Percentiles rank a stretch among this genome's conserved stretches.
phyloP scores from a whole-genome alignment of 2,329 filamentous ascomycete genomes.

The Colletotrichum sp. region DNA sequence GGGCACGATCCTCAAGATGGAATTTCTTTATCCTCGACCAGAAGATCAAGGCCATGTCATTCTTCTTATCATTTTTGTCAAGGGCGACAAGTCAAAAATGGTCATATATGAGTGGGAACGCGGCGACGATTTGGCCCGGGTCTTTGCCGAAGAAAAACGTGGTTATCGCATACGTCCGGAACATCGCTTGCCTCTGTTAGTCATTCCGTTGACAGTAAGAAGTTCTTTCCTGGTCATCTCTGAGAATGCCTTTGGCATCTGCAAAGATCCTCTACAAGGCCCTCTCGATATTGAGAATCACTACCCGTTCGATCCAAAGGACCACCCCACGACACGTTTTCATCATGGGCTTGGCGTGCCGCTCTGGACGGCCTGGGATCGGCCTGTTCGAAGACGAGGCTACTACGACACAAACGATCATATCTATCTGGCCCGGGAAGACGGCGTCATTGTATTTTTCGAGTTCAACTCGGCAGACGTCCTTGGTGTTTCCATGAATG shows the following conservation, averaged over 20 bases:
- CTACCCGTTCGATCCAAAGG: constrained; percentile 33
- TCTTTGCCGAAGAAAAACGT: constrained; percentile 50
- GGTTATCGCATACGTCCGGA: constrained; percentile 57
- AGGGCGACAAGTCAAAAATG: constrained; percentile 55
- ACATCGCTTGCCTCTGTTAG: constrained; percentile 67
- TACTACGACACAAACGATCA: constrained; percentile 73
- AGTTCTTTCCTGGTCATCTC: constrained; percentile 75
- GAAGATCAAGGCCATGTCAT: constrained; percentile 75
- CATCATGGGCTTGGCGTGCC: constrained; percentile 56
- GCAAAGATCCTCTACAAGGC: constrained; percentile 58
- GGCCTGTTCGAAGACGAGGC: constrained; percentile 70
- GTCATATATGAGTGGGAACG: constrained; percentile 67
- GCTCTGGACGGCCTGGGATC: constrained; percentile 85
- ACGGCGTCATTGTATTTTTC: constrained; percentile 78
- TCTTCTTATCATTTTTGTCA: constrained; percentile 69
- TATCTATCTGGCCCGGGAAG: constrained; percentile 87
- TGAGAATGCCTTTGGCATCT: constrained; percentile 61
- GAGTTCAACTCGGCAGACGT: constrained; percentile 67
- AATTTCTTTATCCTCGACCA: constrained; percentile 77
- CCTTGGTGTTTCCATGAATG: constrained; percentile 58
- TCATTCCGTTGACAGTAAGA: constrained; percentile 75
- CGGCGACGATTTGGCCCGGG: constrained; percentile 49
- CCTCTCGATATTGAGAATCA: constrained; percentile 53
- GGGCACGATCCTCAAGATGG: constrained; percentile 83
- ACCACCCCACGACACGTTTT: constrained; percentile 45